A percentile compares a stretch with the other conserved stretches of the same genome.
Conservation (phyloP, 345 rosid genomes). For the Dovyalis caffra region DNA sequence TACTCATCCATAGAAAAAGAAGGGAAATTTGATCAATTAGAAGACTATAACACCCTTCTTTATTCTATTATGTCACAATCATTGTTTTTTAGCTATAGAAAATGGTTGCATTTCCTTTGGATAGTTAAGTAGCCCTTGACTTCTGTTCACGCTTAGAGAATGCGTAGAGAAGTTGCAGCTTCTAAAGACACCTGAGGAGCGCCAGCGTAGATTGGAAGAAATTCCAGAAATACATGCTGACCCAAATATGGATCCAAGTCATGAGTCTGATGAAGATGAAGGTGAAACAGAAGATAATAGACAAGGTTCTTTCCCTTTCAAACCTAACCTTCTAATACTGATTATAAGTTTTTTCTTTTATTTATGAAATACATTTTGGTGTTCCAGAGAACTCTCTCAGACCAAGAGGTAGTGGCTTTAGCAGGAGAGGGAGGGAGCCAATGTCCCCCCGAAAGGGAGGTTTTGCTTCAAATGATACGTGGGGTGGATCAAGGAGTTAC, state of each 20-base stretch:
- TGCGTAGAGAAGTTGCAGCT: conserved; percentile 97
- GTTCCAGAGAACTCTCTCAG: conserved; percentile 56
- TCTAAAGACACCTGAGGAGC: conserved; percentile 89
- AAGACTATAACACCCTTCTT: not conserved
- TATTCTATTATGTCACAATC: not conserved
- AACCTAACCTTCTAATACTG: not conserved
- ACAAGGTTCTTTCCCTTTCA: conserved; percentile 48
- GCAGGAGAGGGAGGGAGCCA: conserved; percentile 74
- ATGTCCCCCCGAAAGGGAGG: conserved; percentile 74
- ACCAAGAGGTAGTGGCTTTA: conserved; percentile 61
- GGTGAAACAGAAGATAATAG: conserved; percentile 59
- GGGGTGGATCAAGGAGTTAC: conserved; percentile 65
- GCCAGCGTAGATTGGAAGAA: conserved; percentile 87
- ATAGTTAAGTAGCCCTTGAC: conserved; percentile 55
- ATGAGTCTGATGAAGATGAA: conserved; percentile 87
- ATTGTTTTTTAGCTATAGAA: not conserved
- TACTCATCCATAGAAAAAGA: not conserved
- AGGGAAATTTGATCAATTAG: not conserved
- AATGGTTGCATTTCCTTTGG: not conserved
- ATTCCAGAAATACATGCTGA: conserved; percentile 93
- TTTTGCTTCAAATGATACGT: conserved; percentile 53
- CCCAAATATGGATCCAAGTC: conserved; percentile 97
- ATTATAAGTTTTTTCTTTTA: conserved; percentile 7
- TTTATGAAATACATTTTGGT: conserved; percentile 25
- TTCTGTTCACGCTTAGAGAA: conserved; percentile 79